These are phyloP conservation scores for Linnemannia elongata DNA, from an alignment of 192 early-diverging fungal species.

Conservation along the genomic window DNA sequence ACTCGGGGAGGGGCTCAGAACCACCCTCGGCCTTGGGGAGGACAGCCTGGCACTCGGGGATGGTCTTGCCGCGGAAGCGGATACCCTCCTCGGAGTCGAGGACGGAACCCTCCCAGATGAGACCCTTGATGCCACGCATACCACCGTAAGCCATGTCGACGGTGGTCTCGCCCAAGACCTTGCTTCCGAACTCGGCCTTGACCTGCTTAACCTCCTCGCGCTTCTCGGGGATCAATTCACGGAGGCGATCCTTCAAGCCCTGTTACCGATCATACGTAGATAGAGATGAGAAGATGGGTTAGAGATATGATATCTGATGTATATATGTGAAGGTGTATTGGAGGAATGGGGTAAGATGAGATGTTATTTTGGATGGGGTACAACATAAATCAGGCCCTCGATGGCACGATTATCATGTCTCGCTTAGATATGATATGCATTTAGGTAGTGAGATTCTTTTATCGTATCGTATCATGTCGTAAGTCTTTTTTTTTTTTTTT, in stretches of 20 bases:
- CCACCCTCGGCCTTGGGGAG: constrained; percentile 92
- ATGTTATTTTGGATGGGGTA: background rate
- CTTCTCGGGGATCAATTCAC: constrained; percentile 95
- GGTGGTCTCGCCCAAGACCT: constrained; percentile 94
- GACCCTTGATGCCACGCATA: constrained; percentile 99
- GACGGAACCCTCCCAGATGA: constrained; percentile 98
- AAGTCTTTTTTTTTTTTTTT: too few species aligned
- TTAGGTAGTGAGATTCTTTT: too few species aligned
- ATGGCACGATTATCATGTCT: too few species aligned
- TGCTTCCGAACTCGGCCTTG: constrained; percentile 90
- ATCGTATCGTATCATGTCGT: too few species aligned
- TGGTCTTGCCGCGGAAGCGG: constrained; percentile 96
- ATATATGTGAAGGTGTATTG: background rate
- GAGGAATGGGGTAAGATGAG: background rate
- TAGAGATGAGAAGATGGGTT: background rate
- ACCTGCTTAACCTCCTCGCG: constrained; percentile 95
- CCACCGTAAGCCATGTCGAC: constrained; percentile 99
- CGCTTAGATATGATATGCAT: too few species aligned
- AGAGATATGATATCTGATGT: background rate
- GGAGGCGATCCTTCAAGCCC: constrained; percentile 94
- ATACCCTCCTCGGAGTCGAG: constrained; percentile 99
- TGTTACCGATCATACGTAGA: constrained; percentile 43
- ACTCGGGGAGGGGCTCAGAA: constrained; percentile 96
- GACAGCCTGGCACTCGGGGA: constrained; percentile 94
- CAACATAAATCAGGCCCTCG: background rate